These are phyloP conservation scores for Syzygium aromaticum DNA, from an alignment of 345 rosid genomes.

Conservation along the genomic window DNA sequence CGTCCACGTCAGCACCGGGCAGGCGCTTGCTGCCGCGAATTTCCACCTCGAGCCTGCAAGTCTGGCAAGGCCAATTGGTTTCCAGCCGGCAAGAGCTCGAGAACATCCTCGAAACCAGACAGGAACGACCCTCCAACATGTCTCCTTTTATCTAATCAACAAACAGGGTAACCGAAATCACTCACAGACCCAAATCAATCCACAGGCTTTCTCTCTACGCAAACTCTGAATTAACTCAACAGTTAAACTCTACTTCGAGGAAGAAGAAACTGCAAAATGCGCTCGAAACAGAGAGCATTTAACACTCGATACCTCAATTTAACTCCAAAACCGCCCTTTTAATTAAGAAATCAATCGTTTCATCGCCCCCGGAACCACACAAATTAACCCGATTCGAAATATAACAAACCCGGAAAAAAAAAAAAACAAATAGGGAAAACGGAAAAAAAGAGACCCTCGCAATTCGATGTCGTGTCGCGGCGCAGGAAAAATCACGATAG, in stretches of 20 bases:
- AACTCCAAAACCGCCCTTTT: not conserved
- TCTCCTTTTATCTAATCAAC: slow-evolving; percentile 14
- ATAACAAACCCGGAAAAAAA: not conserved
- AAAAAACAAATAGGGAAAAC: not conserved
- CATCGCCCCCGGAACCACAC: not conserved
- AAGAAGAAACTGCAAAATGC: not conserved
- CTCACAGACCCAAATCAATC: not conserved
- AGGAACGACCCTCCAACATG: slow-evolving; percentile 71
- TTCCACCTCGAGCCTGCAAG: slow-evolving; percentile 22
- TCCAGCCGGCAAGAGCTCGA: slow-evolving; percentile 56
- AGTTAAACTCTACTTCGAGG: not conserved
- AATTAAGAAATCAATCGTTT: not conserved
- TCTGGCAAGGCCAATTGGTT: slow-evolving; percentile 51
- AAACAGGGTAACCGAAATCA: not conserved
- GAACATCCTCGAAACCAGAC: slow-evolving; percentile 52
- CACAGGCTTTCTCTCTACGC: not conserved
- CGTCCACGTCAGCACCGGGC: slow-evolving; percentile 16
- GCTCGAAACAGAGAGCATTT: not conserved
- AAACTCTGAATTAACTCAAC: not conserved
- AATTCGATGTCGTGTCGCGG: not conserved
- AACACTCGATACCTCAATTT: not conserved
- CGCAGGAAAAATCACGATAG: not conserved
- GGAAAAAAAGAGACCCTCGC: too few relatives aligned
- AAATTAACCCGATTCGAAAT: not conserved
- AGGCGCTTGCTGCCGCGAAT: slow-evolving; percentile 39